Conservation (phyloP, 257 asterid genomes). For the Solanum acaule region DNA sequence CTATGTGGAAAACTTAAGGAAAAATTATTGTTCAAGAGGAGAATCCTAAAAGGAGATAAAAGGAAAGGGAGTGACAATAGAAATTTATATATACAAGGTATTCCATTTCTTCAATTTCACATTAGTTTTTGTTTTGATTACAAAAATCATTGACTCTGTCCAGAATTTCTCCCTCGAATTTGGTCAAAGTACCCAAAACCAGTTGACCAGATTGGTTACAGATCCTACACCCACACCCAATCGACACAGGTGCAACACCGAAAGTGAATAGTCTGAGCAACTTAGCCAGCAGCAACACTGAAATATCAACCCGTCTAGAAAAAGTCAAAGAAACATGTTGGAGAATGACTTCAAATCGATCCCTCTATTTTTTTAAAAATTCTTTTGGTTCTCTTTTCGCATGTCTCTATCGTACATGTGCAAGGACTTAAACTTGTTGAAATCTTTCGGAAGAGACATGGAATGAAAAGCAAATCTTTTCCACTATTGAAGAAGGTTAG, state of each 20-base stretch:
- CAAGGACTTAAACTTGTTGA: neutral
- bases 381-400: neutral
- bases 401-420: neutral
- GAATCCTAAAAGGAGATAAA: neutral
- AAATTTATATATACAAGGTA: neutral
- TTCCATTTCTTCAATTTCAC: neutral
- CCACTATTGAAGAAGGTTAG: neutral
- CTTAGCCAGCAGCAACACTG: neutral
- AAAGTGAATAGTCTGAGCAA: too few relatives aligned
- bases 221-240: neutral
- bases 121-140: neutral
- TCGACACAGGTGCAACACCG: too few relatives aligned
- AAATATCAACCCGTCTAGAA: neutral
- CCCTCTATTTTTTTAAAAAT: neutral
- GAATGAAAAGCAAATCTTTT: neutral
- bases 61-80: neutral
- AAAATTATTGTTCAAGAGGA: neutral
- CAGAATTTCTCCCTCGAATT: neutral
- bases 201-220: neutral
- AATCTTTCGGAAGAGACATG: neutral
- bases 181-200: neutral
- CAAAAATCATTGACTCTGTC: neutral
- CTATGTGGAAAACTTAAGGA: neutral
- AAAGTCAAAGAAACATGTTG: neutral
- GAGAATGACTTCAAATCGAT: neutral